Conservation (phyloP, 2,329 filamentous ascomycete genomes). For the Pseudogymnoascus sp. region DNA sequence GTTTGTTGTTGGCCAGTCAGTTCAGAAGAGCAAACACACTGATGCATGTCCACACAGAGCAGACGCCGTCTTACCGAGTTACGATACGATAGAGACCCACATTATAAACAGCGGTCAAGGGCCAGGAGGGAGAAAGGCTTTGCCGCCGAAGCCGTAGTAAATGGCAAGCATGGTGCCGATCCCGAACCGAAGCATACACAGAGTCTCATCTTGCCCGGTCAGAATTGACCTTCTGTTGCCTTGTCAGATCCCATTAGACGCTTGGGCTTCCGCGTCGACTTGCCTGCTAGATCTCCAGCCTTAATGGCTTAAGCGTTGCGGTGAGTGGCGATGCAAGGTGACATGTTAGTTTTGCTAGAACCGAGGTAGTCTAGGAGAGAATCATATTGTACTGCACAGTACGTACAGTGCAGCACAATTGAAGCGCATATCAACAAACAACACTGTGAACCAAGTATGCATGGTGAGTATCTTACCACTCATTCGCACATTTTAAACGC, state of each 20-base stretch:
- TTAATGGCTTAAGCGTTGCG: neutral
- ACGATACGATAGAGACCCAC: neutral
- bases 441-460: slow-evolving; percentile 3
- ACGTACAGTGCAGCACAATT: neutral
- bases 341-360: neutral
- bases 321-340: neutral
- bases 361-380: neutral
- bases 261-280: neutral
- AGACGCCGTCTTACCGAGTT: neutral
- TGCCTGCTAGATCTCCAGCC: neutral
- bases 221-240: neutral
- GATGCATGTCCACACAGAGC: neutral
- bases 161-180: neutral
- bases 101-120: neutral
- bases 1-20: neutral
- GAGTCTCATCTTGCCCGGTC: neutral
- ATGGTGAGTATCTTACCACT: neutral
- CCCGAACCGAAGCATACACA: neutral
- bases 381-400: neutral
- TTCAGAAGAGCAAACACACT: neutral
- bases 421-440: neutral
- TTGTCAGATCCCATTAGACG: neutral
- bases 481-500: neutral
- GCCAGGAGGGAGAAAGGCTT: neutral
- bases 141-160: neutral